These are phyloP conservation scores for Auxenochlorella pyrenoidosa DNA, from an alignment of 139 green algal species.

Conservation along the genomic window DNA sequence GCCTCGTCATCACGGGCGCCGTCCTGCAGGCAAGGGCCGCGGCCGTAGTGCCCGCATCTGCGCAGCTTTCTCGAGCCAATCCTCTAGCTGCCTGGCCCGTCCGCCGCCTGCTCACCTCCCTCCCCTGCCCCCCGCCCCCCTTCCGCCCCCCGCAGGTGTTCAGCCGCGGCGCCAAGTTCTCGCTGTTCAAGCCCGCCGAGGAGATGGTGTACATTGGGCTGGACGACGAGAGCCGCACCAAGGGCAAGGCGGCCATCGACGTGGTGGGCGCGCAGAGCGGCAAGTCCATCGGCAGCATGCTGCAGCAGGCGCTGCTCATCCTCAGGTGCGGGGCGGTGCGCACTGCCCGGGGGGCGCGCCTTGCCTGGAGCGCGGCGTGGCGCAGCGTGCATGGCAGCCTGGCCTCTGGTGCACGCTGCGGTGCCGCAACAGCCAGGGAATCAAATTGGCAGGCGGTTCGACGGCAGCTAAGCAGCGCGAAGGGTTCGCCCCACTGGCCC, in stretches of 20 bases:
- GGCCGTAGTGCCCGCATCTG: no score
- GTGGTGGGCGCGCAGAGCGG: constrained; percentile 86
- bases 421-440: no score
- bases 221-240: constrained; percentile 81
- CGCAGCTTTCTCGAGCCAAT: no score
- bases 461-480: not conserved
- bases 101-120: no score
- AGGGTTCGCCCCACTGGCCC: no score
- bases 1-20: constrained; percentile 72
- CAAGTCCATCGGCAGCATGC: constrained; percentile 69
- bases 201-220: constrained; percentile 93
- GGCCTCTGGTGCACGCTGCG: no score
- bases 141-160: constrained; percentile 62
- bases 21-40: constrained; percentile 64
- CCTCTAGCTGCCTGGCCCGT: no score
- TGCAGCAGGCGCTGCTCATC: constrained; percentile 78
- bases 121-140: not conserved
- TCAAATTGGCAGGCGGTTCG: no score
- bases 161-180: constrained; percentile 88
- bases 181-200: constrained; percentile 94
- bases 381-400: not conserved
- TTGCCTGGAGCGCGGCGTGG: no score
- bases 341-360: no score
- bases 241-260: constrained; percentile 89
- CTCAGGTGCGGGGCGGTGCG: constrained; percentile 18